Evolutionary conservation across 805 yeast species (phyloP).

Genomic region (Zygosaccharomyces pseudorouxii): DNA sequence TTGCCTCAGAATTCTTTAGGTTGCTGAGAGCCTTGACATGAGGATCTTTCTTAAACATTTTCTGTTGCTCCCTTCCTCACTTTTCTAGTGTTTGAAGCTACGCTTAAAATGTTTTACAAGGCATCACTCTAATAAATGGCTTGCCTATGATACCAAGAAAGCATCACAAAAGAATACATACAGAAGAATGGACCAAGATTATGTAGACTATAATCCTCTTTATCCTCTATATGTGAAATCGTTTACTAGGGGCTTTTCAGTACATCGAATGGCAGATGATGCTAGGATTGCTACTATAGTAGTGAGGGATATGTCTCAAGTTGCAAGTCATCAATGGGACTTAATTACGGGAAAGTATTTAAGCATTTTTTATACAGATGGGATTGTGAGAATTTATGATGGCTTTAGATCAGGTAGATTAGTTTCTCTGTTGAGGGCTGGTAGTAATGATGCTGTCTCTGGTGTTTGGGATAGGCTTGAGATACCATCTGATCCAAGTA

Average conservation of each 20-base stretch:
- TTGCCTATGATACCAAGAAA: not conserved
- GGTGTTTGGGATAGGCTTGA: conserved; percentile 22
- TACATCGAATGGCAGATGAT: conserved; percentile 19
- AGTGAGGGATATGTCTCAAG: conserved; percentile 19
- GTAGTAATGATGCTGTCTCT: conserved; percentile 9
- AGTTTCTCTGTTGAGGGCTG: conserved; percentile 20
- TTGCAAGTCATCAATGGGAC: conserved; percentile 27
- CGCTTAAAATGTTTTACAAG: not conserved
- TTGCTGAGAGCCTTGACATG: conserved; percentile 70
- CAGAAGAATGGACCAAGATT: not conserved
- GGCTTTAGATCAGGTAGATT: conserved; percentile 25
- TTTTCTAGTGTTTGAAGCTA: not conserved
- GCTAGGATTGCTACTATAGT: conserved; percentile 19
- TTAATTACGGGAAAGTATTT: conserved; percentile 34
- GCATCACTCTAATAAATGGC: not conserved
- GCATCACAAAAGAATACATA: not conserved
- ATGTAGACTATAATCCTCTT: conserved; percentile 17
- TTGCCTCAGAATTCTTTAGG: conserved; percentile 76
- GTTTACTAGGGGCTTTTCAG: conserved; percentile 15
- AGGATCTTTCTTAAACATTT: conserved; percentile 37
- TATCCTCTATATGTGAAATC: conserved; percentile 16
- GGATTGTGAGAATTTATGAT: conserved; percentile 50
- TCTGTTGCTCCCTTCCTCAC: not conserved
- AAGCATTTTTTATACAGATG: conserved; percentile 44
- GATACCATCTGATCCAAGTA: not conserved